Evolutionary conservation across 352 stramenopile genomes (phyloP), one percentile per base, ranked within the genome.

Genomic region (Thalassiosira ordinaria): DNA sequence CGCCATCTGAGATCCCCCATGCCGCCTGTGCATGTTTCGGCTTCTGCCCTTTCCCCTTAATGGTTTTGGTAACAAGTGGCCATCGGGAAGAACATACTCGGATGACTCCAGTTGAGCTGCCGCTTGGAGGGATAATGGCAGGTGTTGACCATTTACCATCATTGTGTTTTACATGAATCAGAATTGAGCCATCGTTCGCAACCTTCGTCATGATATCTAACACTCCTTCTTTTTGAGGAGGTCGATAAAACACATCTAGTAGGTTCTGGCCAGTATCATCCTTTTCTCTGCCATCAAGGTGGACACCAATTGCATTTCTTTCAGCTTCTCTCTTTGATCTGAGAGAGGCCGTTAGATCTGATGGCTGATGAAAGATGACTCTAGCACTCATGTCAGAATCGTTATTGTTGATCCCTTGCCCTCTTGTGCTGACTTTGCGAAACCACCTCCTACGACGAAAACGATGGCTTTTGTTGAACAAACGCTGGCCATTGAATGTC

Each of bases 381-480:
- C 52, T 74, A 6, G 65, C 74, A 37, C 52, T 64, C 1, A 83
- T 80, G 24, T 35, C 9, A 41, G 20, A 64, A 31, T 24, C 53
- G 26, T 16, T 70, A n/a, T n/a, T n/a, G n/a, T n/a, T n/a, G n/a
- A n/a, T n/a, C 7, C 8, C 7, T 63, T 47, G 13, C 33, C 51
- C 49, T 41, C 53, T 75, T n/a, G 16, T 46, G 37, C 56, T 67
- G 46, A 76, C 62, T 71, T 47, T 80, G 14, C 87, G 76, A 74
- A 83, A 89, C 74, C 74, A 92, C 22, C 88, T 37, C 39, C 88
- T 74, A 29, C 88, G 59, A 22, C 84, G 75, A 64, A 87, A 91
- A 31, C 59, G 51, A 70, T 93, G 79, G 0, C 37, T 44, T 39
- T 68, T 61, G 75, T 91, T 70, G 61, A 91, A 93, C 8, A 31